Base-by-base conservation (phyloP, 164 flowering plant genomes). In the Vitis rupestris region DNA sequence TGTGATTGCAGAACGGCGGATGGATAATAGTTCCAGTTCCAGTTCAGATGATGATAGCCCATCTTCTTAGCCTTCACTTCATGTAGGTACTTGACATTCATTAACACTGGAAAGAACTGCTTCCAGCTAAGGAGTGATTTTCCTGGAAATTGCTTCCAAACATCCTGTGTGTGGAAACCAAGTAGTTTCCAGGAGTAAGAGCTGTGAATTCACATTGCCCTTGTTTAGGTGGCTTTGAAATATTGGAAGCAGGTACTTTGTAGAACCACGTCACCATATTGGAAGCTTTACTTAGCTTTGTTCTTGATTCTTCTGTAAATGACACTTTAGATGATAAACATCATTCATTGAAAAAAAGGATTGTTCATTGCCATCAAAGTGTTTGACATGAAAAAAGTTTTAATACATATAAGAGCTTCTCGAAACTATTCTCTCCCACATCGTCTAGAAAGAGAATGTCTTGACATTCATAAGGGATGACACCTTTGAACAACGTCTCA, bases 21-120 rank as follows among this genome's bases (percentile, higher is more conserved):
- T 73, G 61, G 79, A 81, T 59, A 61, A 55, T 37, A 37, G 44
- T 37, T 37, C 44, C 44, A 6, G 44, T 68, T 87, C 85, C 52
- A 83, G 87, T 63, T 80, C 89, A 27, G 90, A 84, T 77, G 86
- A 84, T 27, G 91, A 87, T 30, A 71, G 60, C 64, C 55, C 57
- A 48, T 77, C 75, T 63, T 56, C 75, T 56, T 82, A 76, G 70
- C 60, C 59, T 56, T 72, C 50, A 59, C 17, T 27, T 50, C 14
- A 50, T 19, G 56, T 50, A 68, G 76, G 67, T 70, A 70, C 6
- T 9, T 13, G 15, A 5, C 4, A 53, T 17, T 59, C 30, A 4
- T 48, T 61, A 12, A 29, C 55, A 11, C 27, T 50, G 12, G 23
- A 47, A 52, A 53, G 7, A 15, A 13, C n/a, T 53, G 17, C 31